These are phyloP conservation scores for Clarireedia homoeocarpa DNA, from an alignment of 2,329 filamentous ascomycete species.

Conservation along the genomic window DNA sequence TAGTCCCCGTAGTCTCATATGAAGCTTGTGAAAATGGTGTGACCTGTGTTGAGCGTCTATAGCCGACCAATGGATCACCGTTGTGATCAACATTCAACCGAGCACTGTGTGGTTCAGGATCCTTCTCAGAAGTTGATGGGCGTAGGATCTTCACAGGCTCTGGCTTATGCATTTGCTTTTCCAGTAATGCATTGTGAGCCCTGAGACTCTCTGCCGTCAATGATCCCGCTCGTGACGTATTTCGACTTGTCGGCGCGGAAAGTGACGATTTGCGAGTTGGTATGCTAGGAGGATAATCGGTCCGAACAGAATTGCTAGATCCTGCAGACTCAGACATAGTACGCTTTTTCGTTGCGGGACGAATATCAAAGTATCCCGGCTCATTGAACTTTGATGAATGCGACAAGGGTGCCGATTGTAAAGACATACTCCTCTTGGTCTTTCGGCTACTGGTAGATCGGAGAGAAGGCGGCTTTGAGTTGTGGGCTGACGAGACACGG, in stretches of 20 bases:
- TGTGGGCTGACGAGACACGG: conserved; percentile 42
- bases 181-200: conserved; percentile 39
- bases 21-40: conserved; percentile 57
- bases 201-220: conserved; percentile 51
- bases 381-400: conserved; percentile 38
- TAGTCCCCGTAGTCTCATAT: conserved; percentile 50
- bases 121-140: conserved; percentile 11
- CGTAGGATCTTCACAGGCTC: conserved; percentile 6
- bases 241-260: conserved; percentile 54
- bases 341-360: conserved; percentile 18
- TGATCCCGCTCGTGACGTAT: conserved; percentile 45
- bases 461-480: conserved; percentile 44
- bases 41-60: conserved; percentile 45
- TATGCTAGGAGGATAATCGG: conserved; percentile 51
- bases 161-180: conserved; percentile 13
- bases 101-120: conserved; percentile 11
- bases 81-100: conserved; percentile 39
- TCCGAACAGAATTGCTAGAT: conserved; percentile 34
- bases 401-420: conserved; percentile 39
- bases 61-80: conserved; percentile 46
- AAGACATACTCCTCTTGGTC: conserved; percentile 45
- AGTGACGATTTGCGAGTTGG: conserved; percentile 52
- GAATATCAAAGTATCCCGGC: conserved; percentile 37
- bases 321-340: conserved; percentile 27
- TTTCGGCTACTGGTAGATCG: conserved; percentile 55